Evolutionary conservation across 2,329 filamentous ascomycete genomes (phyloP), one percentile per base, ranked within the genome.

Genomic region (Aspergillus terreus): DNA sequence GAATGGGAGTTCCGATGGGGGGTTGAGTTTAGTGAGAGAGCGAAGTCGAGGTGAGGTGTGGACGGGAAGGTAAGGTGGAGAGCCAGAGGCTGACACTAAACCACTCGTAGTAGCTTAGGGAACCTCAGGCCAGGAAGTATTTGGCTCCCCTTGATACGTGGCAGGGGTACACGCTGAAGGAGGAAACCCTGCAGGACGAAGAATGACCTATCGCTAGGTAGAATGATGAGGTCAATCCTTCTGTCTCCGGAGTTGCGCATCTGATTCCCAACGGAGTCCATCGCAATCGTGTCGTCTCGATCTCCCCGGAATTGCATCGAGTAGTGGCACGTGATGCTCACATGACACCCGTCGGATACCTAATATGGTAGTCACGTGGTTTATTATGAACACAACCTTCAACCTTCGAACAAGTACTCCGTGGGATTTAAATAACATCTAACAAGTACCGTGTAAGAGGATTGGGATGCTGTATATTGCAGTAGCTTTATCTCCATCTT

Each of bases 1-100:
- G 52, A 54, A 53, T 58, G 57, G 59, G 61, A 61, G 61, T 60
- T 62, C 59, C 50, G 58, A 60, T 54, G 54, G 48, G 55, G 55
- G 46, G 60, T 58, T 56, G 59, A 61, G 56, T 52, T 52, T 42
- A 42, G 40, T 41, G 43, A 60, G 60, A 60, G 59, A 60, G 59
- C 58, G 60, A 63, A 57, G 56, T 56, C 58, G 52, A 59, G 40
- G 40, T 42, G 40, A 42, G 40, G 59, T 59, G 27, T 30, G 57
- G 55, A 59, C 55, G 55, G 46, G 52, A 50, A 56, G 55, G 60
- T 60, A 53, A 60, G 58, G 52, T 47, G 21, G 43, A 40, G 27
- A 52, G 58, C 58, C 58, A 59, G 57, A 60, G 55, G 55, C 32
- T 23, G 25, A 21, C 46, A 30, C 46, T 47, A 47, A 30, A 38